Conservation (phyloP, 371 early-diverging fungal genomes). For the Lichtheimia ramosa region DNA sequence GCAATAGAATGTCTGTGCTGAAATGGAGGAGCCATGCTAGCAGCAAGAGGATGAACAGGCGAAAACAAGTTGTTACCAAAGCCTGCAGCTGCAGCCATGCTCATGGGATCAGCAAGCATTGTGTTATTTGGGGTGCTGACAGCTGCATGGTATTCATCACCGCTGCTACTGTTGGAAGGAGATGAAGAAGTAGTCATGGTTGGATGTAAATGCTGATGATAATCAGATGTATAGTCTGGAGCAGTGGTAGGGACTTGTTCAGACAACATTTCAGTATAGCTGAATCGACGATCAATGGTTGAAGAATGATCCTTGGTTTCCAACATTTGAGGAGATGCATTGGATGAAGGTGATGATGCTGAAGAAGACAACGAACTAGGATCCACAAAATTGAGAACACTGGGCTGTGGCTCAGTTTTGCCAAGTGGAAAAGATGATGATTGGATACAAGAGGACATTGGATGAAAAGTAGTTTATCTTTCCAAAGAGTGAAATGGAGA, state of each 20-base stretch:
- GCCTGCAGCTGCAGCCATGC: background rate
- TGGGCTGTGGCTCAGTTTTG: background rate
- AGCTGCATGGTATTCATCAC: conserved; percentile 13
- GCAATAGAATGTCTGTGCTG: conserved; percentile 30
- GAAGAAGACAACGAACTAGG: conserved; percentile 7
- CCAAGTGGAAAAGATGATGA: background rate
- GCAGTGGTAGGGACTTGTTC: background rate
- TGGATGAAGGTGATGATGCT: background rate
- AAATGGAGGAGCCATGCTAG: background rate
- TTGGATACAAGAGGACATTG: conserved; percentile 8
- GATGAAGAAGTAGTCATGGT: background rate
- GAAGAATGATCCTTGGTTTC: background rate
- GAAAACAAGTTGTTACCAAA: background rate
- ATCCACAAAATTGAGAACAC: conserved; percentile 1
- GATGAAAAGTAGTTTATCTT: background rate
- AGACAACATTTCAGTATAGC: conserved; percentile 46
- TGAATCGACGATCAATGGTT: conserved; percentile 30
- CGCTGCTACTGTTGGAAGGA: conserved; percentile 5
- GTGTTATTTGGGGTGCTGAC: background rate
- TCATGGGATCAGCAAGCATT: background rate
- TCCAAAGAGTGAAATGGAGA: background rate
- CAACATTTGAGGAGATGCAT: background rate
- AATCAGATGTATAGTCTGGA: background rate
- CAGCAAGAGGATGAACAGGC: conserved; percentile 1
- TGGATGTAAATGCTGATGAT: background rate